Evolutionary conservation across 129 eudicot species (phyloP).

Genomic region (Arctium minus): DNA sequence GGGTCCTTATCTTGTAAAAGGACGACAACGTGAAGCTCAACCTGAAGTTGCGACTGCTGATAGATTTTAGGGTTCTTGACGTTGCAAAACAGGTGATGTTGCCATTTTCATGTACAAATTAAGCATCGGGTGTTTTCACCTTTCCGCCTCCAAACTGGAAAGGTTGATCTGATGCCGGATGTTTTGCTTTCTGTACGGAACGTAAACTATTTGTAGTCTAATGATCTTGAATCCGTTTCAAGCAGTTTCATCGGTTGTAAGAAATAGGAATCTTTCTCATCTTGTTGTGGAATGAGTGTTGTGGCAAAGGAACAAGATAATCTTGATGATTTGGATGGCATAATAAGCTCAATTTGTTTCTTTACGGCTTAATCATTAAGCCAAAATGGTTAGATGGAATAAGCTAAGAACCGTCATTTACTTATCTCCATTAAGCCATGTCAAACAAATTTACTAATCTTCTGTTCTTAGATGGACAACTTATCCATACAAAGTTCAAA

Average conservation of each 20-base stretch:
- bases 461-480: no score
- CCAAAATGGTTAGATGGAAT: not conserved
- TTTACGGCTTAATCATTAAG: not conserved
- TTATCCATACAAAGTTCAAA: no score
- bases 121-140: not conserved
- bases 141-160: not conserved
- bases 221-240: not conserved
- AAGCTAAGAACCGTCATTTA: not conserved
- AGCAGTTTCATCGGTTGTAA: not conserved
- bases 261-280: not conserved
- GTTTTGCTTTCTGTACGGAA: not conserved
- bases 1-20: constrained; percentile 78
- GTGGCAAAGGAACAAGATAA: not conserved
- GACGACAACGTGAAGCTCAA: constrained; percentile 62
- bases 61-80: constrained; percentile 44
- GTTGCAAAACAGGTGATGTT: not conserved
- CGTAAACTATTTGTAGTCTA: not conserved
- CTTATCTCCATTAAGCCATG: not conserved
- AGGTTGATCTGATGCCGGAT: not conserved
- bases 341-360: no score
- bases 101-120: constrained; percentile 2
- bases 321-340: no score
- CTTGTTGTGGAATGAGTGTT: not conserved
- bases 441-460: not conserved
- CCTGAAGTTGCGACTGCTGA: constrained; percentile 80